Evolutionary conservation across 73 alveolate species (phyloP).

Genomic region (Vitrella brassicaformis): DNA sequence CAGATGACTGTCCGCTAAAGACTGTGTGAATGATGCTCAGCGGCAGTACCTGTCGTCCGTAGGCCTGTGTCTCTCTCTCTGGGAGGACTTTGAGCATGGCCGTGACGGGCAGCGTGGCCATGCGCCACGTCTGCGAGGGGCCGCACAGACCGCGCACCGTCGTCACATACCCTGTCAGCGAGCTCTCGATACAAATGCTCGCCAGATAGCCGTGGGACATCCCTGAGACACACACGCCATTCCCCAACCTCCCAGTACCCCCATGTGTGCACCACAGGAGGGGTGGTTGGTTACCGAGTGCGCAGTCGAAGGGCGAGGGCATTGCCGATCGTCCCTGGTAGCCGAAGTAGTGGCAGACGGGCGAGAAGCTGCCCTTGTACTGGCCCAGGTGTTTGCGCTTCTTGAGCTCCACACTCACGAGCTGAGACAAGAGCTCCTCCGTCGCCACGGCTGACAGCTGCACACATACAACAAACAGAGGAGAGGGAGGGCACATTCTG

Average conservation of each 20-base stretch:
- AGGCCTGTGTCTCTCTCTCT: no score
- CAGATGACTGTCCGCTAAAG: no score
- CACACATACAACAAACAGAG: no score
- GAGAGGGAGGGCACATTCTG: no score
- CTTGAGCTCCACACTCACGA: constrained; percentile 62
- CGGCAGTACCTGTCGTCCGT: no score
- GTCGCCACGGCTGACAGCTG: constrained; percentile 77
- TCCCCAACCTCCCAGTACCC: no score
- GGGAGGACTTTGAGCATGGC: constrained; percentile 21
- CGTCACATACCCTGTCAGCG: background rate
- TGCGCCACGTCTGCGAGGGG: constrained; percentile 39
- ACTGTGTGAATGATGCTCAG: no score
- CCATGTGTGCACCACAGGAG: no score
- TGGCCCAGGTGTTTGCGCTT: constrained; percentile 60
- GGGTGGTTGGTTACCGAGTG: no score
- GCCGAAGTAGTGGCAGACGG: constrained; percentile 86
- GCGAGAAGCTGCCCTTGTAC: constrained; percentile 62
- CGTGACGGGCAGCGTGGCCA: constrained; percentile 48
- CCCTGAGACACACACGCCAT: no score
- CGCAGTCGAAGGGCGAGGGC: constrained; percentile 76
- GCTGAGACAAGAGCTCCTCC: constrained; percentile 69
- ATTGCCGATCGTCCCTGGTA: constrained; percentile 89
- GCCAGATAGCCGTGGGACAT: background rate
- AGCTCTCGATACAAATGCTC: background rate
- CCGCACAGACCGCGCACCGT: constrained; percentile 1